A percentile compares a stretch with the other conserved stretches of the same genome.
Evolutionary conservation across 2,329 filamentous ascomycete genomes (phyloP).

Genomic region (Ophiostoma sp.): DNA sequence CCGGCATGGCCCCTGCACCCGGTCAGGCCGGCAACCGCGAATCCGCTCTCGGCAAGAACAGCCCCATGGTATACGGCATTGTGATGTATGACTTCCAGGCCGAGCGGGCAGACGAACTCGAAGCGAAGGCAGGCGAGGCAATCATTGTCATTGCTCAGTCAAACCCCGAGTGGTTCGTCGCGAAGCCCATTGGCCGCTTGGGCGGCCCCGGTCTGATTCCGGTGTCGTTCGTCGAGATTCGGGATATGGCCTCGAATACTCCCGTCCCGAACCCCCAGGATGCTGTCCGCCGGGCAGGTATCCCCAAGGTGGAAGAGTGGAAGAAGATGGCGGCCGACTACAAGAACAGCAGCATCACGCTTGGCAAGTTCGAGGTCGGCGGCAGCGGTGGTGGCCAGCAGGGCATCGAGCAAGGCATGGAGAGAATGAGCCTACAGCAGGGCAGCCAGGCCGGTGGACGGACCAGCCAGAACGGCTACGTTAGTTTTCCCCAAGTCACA

Average conservation of each 20-base stretch:
- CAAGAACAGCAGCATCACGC: conserved; percentile 96
- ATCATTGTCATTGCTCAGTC: conserved; percentile 99
- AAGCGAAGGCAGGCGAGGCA: conserved; percentile 90
- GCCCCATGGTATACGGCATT: conserved; percentile 92
- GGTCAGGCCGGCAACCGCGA: conserved; percentile 47
- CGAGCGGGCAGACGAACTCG: conserved; percentile 91
- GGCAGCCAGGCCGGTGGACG: conserved; percentile 42
- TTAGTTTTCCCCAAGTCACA: conserved; percentile 38
- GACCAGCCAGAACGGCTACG: conserved; percentile 52
- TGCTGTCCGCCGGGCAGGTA: conserved; percentile 82
- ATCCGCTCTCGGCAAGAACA: conserved; percentile 54
- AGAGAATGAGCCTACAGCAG: conserved; percentile 74
- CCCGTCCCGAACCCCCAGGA: conserved; percentile 79
- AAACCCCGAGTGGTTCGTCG: conserved; percentile 98
- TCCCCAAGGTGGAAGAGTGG: conserved; percentile 96
- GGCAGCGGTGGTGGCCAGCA: conserved; percentile 42
- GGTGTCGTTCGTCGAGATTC: conserved; percentile 93
- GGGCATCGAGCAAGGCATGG: conserved; percentile 68
- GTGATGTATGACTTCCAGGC: conserved; percentile 97
- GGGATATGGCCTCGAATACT: conserved; percentile 86
- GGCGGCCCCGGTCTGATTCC: conserved; percentile 94
- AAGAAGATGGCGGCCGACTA: conserved; percentile 99
- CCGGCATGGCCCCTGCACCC: conserved; percentile 35
- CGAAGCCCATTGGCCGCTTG: conserved; percentile 96
- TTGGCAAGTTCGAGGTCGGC: conserved; percentile 80